Evolutionary conservation across 257 asterid genomes (phyloP).

Genomic region (Solanum phureja): DNA sequence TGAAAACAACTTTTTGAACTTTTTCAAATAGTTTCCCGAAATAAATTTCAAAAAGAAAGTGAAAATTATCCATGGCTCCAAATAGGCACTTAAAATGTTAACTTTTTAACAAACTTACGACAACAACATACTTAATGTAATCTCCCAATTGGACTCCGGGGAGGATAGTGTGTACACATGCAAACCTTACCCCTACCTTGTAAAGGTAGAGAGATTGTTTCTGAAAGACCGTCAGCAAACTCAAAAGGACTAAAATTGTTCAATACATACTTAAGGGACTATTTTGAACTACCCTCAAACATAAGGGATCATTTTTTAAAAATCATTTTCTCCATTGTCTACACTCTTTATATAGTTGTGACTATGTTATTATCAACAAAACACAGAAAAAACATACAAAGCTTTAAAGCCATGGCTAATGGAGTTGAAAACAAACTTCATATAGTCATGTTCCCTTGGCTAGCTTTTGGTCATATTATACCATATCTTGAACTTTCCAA

Average conservation of each 20-base stretch:
- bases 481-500: conserved; percentile 48
- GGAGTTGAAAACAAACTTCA: conserved; percentile 14
- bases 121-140: neutral
- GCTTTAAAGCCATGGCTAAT: neutral
- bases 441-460: conserved; percentile 53
- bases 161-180: neutral
- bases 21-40: neutral
- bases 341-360: neutral
- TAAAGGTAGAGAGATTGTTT: neutral
- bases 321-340: neutral
- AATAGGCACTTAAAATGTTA: too few relatives aligned
- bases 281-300: neutral
- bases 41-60: too few relatives aligned
- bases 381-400: neutral
- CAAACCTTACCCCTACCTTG: neutral
- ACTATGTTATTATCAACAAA: neutral
- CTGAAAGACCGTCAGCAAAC: neutral
- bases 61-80: neutral
- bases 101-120: neutral
- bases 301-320: neutral
- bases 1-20: neutral
- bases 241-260: neutral
- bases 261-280: neutral
- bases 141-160: too few relatives aligned
- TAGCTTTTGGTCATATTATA: conserved; percentile 56